Conservation (phyloP, 75 land plant genomes). For the Chamaecyparis obtusa region DNA sequence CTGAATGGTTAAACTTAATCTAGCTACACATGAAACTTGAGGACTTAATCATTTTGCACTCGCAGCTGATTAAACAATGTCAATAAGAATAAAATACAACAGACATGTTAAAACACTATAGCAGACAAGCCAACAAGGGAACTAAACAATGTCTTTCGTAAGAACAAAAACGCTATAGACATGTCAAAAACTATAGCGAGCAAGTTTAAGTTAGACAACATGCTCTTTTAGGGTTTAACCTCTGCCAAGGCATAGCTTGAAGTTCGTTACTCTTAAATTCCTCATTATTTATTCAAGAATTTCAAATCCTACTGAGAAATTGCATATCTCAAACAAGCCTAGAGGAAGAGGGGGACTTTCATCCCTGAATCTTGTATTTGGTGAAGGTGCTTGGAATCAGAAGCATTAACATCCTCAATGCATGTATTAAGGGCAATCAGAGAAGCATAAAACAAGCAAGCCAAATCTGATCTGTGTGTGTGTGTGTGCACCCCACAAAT, state of each 20-base stretch:
- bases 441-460: background rate
- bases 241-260: background rate
- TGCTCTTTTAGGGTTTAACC: background rate
- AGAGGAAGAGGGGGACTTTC: background rate
- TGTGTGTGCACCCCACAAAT: background rate
- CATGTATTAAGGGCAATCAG: background rate
- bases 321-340: background rate
- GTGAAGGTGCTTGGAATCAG: background rate
- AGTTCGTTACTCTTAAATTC: background rate
- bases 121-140: background rate
- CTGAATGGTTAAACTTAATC: background rate
- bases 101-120: background rate
- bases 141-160: background rate
- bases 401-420: background rate
- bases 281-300: background rate
- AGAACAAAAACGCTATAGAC: background rate
- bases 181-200: background rate
- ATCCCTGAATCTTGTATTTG: background rate
- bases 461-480: background rate
- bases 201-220: background rate
- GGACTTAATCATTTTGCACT: background rate
- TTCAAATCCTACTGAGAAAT: background rate
- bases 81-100: background rate
- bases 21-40: background rate
- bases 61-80: background rate